Evolutionary conservation across 371 early-diverging fungal species (phyloP).

Genomic region (Mortierella sp.): DNA sequence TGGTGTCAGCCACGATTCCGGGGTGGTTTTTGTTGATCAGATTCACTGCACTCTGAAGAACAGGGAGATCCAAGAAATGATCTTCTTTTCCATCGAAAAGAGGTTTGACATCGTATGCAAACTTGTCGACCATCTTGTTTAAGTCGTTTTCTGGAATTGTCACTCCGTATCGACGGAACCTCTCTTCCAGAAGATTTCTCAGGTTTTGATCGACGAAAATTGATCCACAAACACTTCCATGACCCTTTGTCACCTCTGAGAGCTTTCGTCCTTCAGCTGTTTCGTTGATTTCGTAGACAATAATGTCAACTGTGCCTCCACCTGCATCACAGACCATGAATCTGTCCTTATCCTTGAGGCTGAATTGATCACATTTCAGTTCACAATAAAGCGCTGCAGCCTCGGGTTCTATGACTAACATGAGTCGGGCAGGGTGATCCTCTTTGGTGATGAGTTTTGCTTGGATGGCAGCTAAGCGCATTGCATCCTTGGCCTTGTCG

Average conservation of each 20-base stretch:
- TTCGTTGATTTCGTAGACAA: conserved; percentile 54
- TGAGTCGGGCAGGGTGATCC: conserved; percentile 58
- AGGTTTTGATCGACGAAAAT: conserved; percentile 67
- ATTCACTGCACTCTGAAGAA: too few species aligned
- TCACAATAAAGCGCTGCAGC: conserved; percentile 66
- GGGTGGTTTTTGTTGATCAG: conserved; percentile 61
- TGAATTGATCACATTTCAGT: conserved; percentile 62
- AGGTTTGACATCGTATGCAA: conserved; percentile 64
- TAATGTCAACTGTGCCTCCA: conserved; percentile 73
- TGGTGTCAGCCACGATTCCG: conserved; percentile 48
- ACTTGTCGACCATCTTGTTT: conserved; percentile 64
- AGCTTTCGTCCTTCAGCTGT: conserved; percentile 45
- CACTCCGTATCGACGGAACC: conserved; percentile 57
- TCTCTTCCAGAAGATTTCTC: conserved; percentile 59
- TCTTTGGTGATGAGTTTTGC: conserved; percentile 56
- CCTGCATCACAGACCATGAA: conserved; percentile 76
- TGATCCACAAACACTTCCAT: conserved; percentile 65
- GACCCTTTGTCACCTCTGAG: conserved; percentile 64
- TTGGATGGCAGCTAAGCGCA: conserved; percentile 60
- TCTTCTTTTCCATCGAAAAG: conserved; percentile 65
- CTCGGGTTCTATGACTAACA: conserved; percentile 62
- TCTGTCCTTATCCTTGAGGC: conserved; percentile 54
- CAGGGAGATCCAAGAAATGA: conserved; percentile 60
- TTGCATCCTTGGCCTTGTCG: conserved; percentile 58
- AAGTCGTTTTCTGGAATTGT: conserved; percentile 64